Conservation (phyloP, 371 early-diverging fungal species). For the Mortierella sp. region DNA sequence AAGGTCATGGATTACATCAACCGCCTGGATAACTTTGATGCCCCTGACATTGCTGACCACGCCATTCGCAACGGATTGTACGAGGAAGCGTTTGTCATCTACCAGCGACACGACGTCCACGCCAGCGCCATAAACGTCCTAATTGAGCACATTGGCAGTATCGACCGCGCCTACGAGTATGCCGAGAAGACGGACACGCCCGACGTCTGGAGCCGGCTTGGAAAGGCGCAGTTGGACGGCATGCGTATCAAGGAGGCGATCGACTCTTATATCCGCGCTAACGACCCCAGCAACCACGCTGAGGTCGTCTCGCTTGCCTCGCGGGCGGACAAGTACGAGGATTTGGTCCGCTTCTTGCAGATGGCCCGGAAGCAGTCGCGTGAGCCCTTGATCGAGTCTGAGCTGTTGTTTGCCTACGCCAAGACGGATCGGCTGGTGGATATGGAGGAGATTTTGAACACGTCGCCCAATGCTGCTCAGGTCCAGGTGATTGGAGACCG, state of each 20-base stretch:
- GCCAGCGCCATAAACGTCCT: conserved; percentile 90
- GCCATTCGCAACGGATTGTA: conserved; percentile 89
- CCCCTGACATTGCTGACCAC: conserved; percentile 95
- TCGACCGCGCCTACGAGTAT: conserved; percentile 96
- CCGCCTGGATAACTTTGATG: conserved; percentile 95
- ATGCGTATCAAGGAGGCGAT: conserved; percentile 95
- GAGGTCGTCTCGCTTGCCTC: conserved; percentile 90
- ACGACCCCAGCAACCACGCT: conserved; percentile 89
- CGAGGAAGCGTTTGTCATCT: conserved; percentile 97
- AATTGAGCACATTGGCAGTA: conserved; percentile 90
- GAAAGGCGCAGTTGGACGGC: conserved; percentile 93
- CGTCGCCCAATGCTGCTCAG: conserved; percentile 92
- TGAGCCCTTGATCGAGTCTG: conserved; percentile 94
- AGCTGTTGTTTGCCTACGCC: conserved; percentile 94
- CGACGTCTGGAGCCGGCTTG: conserved; percentile 95
- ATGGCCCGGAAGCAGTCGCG: conserved; percentile 95
- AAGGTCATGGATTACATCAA: conserved; percentile 95
- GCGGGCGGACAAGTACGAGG: conserved; percentile 89
- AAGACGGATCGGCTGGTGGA: conserved; percentile 93
- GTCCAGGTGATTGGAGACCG: conserved; percentile 94
- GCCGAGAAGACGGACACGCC: conserved; percentile 91
- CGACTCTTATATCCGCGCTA: conserved; percentile 95
- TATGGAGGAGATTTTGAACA: conserved; percentile 91
- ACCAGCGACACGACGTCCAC: conserved; percentile 92
- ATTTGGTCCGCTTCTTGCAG: conserved; percentile 91